phyloP scores from a whole-genome alignment of 495 filamentous ascomycete genomes.

The Talaromyces trachyspermus region DNA sequence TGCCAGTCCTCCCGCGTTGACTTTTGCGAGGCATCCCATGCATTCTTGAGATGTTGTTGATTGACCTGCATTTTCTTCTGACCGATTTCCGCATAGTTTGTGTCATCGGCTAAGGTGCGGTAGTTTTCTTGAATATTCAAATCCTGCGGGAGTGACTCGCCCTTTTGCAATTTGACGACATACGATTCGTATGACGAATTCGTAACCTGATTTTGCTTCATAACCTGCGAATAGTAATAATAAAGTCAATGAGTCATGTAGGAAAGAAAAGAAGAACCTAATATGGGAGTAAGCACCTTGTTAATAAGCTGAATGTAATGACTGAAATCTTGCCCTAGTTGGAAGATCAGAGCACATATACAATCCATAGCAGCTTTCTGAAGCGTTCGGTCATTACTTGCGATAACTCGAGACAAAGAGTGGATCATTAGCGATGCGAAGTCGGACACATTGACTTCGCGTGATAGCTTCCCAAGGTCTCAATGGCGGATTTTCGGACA shows the following conservation, averaged over 20 bases:
- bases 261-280: neutral
- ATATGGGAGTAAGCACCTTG: no score
- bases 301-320: constrained; percentile 89
- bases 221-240: constrained; percentile 16
- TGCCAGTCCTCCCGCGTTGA: constrained; percentile 98
- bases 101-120: constrained; percentile 68
- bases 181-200: constrained; percentile 87
- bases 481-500: constrained; percentile 82
- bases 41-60: constrained; percentile 91
- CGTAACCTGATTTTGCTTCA: constrained; percentile 58
- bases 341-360: constrained; percentile 88
- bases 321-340: constrained; percentile 88
- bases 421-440: constrained; percentile 94
- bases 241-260: constrained; percentile 1
- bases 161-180: constrained; percentile 86
- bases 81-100: constrained; percentile 68
- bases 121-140: constrained; percentile 84
- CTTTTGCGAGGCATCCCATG: constrained; percentile 93
- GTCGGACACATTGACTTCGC: constrained; percentile 95
- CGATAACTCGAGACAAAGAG: constrained; percentile 72
- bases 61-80: constrained; percentile 94
- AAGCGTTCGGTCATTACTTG: constrained; percentile 59
- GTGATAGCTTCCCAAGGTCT: constrained; percentile 92
- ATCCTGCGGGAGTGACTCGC: constrained; percentile 88
- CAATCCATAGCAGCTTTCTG: constrained; percentile 88